Evolutionary conservation across 1,139 yeast species (phyloP), one percentile per base, ranked within the genome.

Genomic region (Kodamaea ohmeri): DNA sequence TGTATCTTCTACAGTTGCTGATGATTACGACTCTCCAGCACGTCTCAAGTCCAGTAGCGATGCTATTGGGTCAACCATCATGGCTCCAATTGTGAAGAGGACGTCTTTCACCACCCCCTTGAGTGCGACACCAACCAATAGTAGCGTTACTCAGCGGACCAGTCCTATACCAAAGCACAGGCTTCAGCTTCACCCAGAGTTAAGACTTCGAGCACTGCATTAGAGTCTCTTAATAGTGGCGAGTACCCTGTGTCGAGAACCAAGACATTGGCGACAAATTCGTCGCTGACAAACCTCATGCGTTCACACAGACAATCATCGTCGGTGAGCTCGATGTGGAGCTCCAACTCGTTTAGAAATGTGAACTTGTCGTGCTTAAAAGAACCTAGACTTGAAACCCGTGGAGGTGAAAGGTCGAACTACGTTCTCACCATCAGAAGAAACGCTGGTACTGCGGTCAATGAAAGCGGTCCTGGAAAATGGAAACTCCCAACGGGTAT

Each of bases 401-500:
- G 79, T 80, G 1, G 77, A 73, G 53, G 76, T 22, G 76, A 74
- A 35, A 52, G 68, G 25, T 77, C 83, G 1, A 61, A 61, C 27
- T 83, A 83, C 51, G 85, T 83, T 3, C 62, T 68, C 35, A 60
- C 71, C 6, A 55, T 82, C 15, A 63, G 87, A 25, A 64, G 71
- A 34, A 68, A 65, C 33, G 71, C 80, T 0, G 80, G 77, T 3
- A 72, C 78, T 0, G 67, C 87, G 0, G 78, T 70, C 41, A 78
- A 78, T 41, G 82, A 76, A 34, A 65, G 71, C 1, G 72, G 79
- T 1, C 71, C 83, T 1, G 67, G 71, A 0, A 70, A 71, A 38
- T 78, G 83, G 80, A 77, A 76, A 32, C 61, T 83, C 33, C 90
- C 90, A 1, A 70, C 78, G 6, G 89, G 87, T 2, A 79, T 82